Percentiles rank a stretch among this genome's conserved stretches.
Conservation (phyloP, 768 basidiomycete genomes). For the Boletus pseudo-olivaceus region DNA sequence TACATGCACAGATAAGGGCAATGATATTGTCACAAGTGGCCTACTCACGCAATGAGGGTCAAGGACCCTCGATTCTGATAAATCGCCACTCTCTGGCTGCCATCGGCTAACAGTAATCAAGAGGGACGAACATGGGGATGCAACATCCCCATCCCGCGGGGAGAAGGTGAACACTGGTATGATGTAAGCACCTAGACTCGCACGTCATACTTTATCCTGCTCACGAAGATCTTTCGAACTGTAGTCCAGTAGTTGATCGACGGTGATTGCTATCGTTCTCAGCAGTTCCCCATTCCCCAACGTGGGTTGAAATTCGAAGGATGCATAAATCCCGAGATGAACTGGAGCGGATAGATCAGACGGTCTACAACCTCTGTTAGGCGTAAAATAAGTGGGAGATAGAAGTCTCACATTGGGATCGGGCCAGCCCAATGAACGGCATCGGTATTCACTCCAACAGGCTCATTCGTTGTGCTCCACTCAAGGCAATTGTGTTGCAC, state of each 20-base stretch:
- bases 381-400: not conserved
- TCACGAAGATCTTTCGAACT: not conserved
- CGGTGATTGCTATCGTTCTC: not conserved
- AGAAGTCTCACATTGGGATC: not conserved
- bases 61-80: not conserved
- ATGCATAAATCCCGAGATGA: not conserved
- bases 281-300: not conserved
- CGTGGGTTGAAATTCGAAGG: not conserved
- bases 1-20: too few species aligned
- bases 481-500: not conserved
- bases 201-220: not conserved
- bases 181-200: not conserved
- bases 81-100: not conserved
- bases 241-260: not conserved
- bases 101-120: not conserved
- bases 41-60: not conserved
- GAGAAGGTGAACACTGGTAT: not conserved
- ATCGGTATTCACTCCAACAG: not conserved
- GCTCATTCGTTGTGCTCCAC: not conserved
- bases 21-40: too few species aligned
- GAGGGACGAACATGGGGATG: not conserved
- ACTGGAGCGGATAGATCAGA: not conserved
- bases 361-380: not conserved
- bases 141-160: not conserved
- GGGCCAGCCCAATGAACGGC: not conserved